Percentiles rank a stretch among this genome's conserved stretches.
Conservation (phyloP, 2,329 filamentous ascomycete species). For the Talaromyces sp. region DNA sequence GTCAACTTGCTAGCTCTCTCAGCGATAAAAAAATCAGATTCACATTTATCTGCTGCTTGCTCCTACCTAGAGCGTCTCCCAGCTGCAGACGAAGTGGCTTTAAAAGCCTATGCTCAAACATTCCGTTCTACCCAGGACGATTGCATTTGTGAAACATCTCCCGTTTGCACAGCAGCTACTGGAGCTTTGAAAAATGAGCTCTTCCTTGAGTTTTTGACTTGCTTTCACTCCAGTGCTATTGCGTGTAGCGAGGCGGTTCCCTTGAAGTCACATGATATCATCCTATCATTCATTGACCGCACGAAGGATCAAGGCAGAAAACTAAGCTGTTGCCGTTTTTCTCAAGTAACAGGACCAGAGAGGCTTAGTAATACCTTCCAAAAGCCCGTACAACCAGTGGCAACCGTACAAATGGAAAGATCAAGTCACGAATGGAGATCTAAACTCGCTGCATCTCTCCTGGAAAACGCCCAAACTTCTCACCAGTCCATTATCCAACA, state of each 20-base stretch:
- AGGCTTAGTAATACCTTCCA: conserved; percentile 14
- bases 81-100: neutral
- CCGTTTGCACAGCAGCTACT: neutral
- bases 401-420: conserved; percentile 7
- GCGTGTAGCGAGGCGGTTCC: neutral
- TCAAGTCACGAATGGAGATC: conserved; percentile 47
- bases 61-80: neutral
- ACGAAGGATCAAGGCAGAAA: conserved; percentile 5
- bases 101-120: conserved; percentile 1
- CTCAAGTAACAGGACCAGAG: conserved; percentile 4
- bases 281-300: conserved; percentile 20
- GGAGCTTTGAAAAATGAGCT: neutral
- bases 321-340: conserved; percentile 1
- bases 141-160: neutral
- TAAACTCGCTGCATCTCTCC: conserved; percentile 42
- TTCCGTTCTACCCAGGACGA: neutral
- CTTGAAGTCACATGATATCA: conserved; percentile 10
- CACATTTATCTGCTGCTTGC: neutral
- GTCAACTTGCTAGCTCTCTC: conserved; percentile 21
- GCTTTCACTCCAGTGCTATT: neutral
- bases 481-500: conserved; percentile 45
- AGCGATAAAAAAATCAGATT: conserved; percentile 16
- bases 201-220: conserved; percentile 2
- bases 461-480: conserved; percentile 38
- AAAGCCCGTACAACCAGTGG: neutral